A percentile compares a stretch with the other conserved stretches of the same genome.
Conservation (phyloP, 768 basidiomycete genomes). For the Russula lepida region DNA sequence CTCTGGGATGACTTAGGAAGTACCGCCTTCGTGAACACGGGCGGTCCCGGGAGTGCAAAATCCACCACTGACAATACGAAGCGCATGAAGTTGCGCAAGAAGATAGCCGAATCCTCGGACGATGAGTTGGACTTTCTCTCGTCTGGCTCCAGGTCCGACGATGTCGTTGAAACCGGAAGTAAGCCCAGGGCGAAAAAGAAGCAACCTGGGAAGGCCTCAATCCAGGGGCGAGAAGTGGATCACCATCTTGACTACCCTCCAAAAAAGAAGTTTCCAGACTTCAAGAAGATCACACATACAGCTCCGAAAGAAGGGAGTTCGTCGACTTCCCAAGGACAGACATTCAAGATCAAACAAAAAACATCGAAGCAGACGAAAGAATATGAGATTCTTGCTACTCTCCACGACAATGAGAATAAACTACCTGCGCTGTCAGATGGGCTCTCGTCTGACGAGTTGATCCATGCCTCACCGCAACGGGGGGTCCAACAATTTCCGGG, state of each 20-base stretch:
- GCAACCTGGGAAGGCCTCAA: background rate
- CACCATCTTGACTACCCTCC: background rate
- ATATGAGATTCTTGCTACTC: background rate
- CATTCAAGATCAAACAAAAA: background rate
- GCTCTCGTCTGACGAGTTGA: constrained; percentile 1
- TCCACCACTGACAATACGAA: background rate
- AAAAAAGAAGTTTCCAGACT: constrained; percentile 13
- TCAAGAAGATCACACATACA: constrained; percentile 6
- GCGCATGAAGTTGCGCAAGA: background rate
- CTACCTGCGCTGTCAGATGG: background rate
- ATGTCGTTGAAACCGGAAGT: background rate
- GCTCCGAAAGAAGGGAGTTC: constrained; percentile 1
- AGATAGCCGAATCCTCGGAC: background rate
- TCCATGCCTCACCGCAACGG: background rate
- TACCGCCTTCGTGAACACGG: constrained; percentile 3
- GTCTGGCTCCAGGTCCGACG: constrained; percentile 11
- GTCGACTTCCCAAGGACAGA: constrained; percentile 1
- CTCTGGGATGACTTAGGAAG: constrained; percentile 17
- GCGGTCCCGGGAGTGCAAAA: background rate
- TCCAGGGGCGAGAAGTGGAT: background rate
- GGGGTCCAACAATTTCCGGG: background rate
- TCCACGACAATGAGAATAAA: constrained; percentile 3
- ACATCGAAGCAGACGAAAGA: background rate
- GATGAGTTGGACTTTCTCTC: constrained; percentile 17
- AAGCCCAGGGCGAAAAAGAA: background rate